A percentile compares a stretch with the other conserved stretches of the same genome.
Evolutionary conservation across 495 filamentous ascomycete species (phyloP).

Genomic region (Barbatosphaeria neglecta): DNA sequence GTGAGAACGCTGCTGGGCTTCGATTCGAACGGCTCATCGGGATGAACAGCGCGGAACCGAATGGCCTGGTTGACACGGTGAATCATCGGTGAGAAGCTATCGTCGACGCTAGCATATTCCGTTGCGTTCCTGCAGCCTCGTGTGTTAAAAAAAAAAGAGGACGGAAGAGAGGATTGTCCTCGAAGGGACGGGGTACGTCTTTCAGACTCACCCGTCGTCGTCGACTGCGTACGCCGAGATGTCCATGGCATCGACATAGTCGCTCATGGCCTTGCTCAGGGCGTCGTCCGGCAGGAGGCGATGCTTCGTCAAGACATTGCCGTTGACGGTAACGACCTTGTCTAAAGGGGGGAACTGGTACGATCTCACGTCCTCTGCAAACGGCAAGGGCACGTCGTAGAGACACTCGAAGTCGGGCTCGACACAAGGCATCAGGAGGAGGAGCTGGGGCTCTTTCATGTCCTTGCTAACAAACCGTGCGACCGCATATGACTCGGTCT

Average conservation of each 20-base stretch:
- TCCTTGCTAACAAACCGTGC: constrained; percentile 78
- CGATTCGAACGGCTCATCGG: constrained; percentile 53
- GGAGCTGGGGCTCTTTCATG: constrained; percentile 57
- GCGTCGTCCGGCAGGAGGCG: constrained; percentile 72
- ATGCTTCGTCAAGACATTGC: constrained; percentile 72
- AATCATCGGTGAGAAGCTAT: constrained; percentile 81
- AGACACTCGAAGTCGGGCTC: constrained; percentile 79
- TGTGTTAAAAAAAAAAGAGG: background rate
- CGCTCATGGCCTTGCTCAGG: constrained; percentile 67
- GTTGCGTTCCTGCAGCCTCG: constrained; percentile 40
- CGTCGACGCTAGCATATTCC: constrained; percentile 70
- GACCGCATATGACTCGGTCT: constrained; percentile 77
- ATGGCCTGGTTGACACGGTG: constrained; percentile 83
- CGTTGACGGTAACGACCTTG: constrained; percentile 77
- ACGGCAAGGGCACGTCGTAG: constrained; percentile 86
- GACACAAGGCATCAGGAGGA: constrained; percentile 73
- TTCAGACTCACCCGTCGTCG: constrained; percentile 54
- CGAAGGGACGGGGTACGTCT: too few relatives aligned
- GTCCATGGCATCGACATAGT: constrained; percentile 92
- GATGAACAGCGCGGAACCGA: constrained; percentile 66
- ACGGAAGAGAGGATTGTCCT: background rate
- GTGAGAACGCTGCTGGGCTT: constrained; percentile 51
- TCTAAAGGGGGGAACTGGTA: constrained; percentile 89
- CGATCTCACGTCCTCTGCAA: constrained; percentile 77
- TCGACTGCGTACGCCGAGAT: constrained; percentile 45